Base-by-base conservation (phyloP, 768 basidiomycete genomes). In the Mycena latifolia region DNA sequence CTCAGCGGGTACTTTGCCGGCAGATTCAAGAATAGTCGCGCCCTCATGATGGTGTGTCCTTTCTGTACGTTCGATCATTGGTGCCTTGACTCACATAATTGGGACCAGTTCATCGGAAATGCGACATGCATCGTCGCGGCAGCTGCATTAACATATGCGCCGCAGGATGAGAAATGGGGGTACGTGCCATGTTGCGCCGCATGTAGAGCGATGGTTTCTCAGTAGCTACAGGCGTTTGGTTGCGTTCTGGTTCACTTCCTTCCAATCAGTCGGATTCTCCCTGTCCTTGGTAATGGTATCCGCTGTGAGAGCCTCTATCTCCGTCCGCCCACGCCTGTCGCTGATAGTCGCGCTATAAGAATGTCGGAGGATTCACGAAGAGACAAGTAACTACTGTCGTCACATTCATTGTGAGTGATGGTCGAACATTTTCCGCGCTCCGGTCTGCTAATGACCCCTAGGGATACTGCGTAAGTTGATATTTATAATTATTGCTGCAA, bases 281-380 rank as follows among this genome's bases (percentile, higher is more conserved):
- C 51, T 76, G 27, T 71, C 71, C 6, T 54, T 76, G 12, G 75
- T 76, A 15, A 76, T 74, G 75, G 69, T 76, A 27, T 76, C 75
- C 22, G 61, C 66, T 12, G 66, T 63, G 37, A 20, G 66, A 53
- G 12, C 14, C n/a, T 50, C 11, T 18, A 3, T 39, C 37, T 41
- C 39, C 37, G 17, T 33, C 8, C 11, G 2, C 22, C 12, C 35
- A 28, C 3, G n/a, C 12, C 2, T 27, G 17, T 35, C 17, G 46
- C 22, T 25, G 27, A 25, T 25, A n/a, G 3, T 47, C 12, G 22
- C 9, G 7, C 24, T 20, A 5, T 2, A 48, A 76, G 73, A 66
- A 70, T 52, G 66, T 74, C n/a, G 73, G 73, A 33, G 75, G 75
- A 0, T 76, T 74, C 45, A 74, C 75, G 24, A 76, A 76, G 71